A percentile compares a stretch with the other conserved stretches of the same genome.
Conservation (phyloP, 202 grass and related monocot genomes). For the Panicum virgatum region DNA sequence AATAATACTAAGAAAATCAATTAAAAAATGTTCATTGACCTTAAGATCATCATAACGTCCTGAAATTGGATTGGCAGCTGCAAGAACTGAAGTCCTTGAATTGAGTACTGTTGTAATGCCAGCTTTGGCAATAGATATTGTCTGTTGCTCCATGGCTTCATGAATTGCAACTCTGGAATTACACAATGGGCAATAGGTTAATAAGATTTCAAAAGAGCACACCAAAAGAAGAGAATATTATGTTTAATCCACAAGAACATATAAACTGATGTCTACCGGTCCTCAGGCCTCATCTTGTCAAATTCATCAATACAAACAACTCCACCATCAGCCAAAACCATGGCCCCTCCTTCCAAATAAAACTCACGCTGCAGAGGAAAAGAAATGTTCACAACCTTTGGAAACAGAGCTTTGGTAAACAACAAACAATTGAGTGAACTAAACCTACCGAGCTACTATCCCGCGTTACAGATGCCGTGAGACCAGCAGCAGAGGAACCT, state of each 20-base stretch:
- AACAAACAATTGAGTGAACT: neutral
- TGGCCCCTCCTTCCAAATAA: slow-evolving; percentile 98
- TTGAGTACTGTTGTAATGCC: slow-evolving; percentile 97
- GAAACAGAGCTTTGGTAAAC: slow-evolving; percentile 1
- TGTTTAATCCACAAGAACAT: neutral
- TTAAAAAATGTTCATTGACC: slow-evolving; percentile 35
- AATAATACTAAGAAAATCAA: neutral
- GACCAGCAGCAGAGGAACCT: slow-evolving; percentile 95
- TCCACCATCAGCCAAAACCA: slow-evolving; percentile 96
- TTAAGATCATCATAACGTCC: slow-evolving; percentile 99
- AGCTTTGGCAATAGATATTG: slow-evolving; percentile 98
- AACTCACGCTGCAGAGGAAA: slow-evolving; percentile 80
- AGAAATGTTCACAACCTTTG: neutral
- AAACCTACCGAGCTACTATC: slow-evolving; percentile 82
- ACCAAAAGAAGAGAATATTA: neutral
- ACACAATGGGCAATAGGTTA: neutral
- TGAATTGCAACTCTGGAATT: slow-evolving; percentile 91
- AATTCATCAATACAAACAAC: slow-evolving; percentile 98
- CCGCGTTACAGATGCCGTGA: slow-evolving; percentile 90
- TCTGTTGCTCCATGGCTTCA: slow-evolving; percentile 98
- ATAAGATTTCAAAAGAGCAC: neutral
- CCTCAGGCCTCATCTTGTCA: slow-evolving; percentile 99
- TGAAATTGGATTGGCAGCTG: slow-evolving; percentile 91
- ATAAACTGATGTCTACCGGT: slow-evolving; percentile 53
- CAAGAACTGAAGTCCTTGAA: slow-evolving; percentile 96